Evolutionary conservation across 352 stramenopile genomes (phyloP).

Genomic region (Phytophthora quininea): DNA sequence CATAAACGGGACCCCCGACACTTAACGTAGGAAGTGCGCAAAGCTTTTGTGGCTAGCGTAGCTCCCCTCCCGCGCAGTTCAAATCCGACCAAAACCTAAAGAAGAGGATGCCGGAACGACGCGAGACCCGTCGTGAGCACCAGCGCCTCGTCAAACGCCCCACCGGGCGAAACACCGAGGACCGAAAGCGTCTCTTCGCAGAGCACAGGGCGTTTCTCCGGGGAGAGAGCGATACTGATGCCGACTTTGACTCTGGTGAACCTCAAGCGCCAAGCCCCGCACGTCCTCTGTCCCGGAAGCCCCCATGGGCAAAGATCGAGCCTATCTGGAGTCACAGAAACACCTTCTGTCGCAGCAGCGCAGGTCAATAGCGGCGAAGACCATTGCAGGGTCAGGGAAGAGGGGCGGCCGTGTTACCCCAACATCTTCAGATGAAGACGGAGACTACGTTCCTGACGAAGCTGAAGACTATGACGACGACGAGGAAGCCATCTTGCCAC

Average conservation of each 20-base stretch:
- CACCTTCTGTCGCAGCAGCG: background rate
- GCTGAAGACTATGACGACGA: constrained; percentile 4
- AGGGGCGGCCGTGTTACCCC: background rate
- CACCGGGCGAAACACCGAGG: background rate
- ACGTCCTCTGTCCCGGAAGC: background rate
- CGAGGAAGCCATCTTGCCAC: background rate
- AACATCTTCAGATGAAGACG: constrained; percentile 6
- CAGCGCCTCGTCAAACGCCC: background rate
- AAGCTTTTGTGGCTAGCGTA: background rate
- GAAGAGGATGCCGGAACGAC: no score
- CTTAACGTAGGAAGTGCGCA: constrained; percentile 1
- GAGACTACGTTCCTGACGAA: constrained; percentile 1
- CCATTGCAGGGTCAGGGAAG: constrained; percentile 1
- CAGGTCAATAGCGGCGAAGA: background rate
- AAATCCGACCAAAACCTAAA: no score
- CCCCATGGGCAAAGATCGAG: constrained; percentile 1
- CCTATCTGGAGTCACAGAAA: background rate
- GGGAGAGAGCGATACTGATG: background rate
- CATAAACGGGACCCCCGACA: background rate
- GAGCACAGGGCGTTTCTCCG: constrained; percentile 3
- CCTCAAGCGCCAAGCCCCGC: background rate
- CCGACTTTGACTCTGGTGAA: background rate
- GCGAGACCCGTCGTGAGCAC: no score
- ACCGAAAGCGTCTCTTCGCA: background rate
- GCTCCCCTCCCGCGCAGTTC: no score